Conservation (phyloP, 2,329 filamentous ascomycete genomes). For the Aspergillus glaucus region DNA sequence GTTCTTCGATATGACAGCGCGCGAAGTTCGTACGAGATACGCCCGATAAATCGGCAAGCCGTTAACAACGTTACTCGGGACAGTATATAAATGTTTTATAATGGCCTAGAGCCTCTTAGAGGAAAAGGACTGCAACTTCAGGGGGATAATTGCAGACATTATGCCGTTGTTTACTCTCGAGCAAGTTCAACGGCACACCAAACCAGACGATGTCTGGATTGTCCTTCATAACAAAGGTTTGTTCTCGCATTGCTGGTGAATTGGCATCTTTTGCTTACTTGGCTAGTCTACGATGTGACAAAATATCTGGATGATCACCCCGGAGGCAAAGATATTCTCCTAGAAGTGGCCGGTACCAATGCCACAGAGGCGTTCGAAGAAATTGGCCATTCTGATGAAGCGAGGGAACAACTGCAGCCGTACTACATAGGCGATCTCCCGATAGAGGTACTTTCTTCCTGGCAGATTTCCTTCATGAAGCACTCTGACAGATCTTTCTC, state of each 20-base stretch:
- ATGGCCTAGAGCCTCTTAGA: neutral
- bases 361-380: constrained; percentile 37
- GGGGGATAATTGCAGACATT: neutral
- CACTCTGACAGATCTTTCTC: neutral
- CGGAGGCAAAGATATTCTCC: constrained; percentile 32
- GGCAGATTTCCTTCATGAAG: neutral
- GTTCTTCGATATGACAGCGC: neutral
- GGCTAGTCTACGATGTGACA: constrained; percentile 52
- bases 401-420: constrained; percentile 32
- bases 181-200: constrained; percentile 44
- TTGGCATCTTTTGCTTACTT: neutral
- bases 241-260: neutral
- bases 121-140: neutral
- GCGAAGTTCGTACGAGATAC: constrained; percentile 9
- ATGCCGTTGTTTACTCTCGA: constrained; percentile 11
- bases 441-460: constrained; percentile 5
- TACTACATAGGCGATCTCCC: constrained; percentile 28
- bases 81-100: neutral
- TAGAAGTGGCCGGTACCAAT: constrained; percentile 36
- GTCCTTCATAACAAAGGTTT: constrained; percentile 49
- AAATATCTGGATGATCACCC: constrained; percentile 56
- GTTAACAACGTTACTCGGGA: neutral
- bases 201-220: constrained; percentile 47
- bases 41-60: neutral
- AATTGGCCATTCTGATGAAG: constrained; percentile 40